A percentile compares a stretch with the other conserved stretches of the same genome.
phyloP scores from a whole-genome alignment of 225 moss, liverwort and hornwort species.

The Takakia lepidozioides region DNA sequence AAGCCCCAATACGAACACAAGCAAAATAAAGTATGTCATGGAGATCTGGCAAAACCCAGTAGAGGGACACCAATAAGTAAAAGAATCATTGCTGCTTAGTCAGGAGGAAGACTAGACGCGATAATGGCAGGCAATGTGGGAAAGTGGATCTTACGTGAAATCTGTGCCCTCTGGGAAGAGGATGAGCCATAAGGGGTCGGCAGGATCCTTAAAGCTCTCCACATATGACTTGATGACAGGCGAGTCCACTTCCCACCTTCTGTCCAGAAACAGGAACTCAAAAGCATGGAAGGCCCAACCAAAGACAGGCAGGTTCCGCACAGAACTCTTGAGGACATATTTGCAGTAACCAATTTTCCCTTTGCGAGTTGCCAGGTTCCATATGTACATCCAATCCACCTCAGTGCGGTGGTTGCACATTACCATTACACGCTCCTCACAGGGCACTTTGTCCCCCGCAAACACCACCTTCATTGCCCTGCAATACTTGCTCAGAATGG shows the following conservation, averaged over 20 bases:
- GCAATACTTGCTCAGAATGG: constrained; percentile 1
- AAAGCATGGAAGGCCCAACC: constrained; percentile 92
- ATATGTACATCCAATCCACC: constrained; percentile 99
- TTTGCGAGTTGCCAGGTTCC: constrained; percentile 86
- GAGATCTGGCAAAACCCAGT: too few relatives aligned
- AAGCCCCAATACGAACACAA: too few relatives aligned
- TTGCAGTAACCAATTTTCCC: constrained; percentile 77
- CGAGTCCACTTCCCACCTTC: constrained; percentile 81
- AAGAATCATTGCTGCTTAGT: too few relatives aligned
- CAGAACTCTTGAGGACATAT: constrained; percentile 82
- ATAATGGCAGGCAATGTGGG: too few relatives aligned
- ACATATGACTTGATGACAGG: constrained; percentile 65
- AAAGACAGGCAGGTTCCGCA: constrained; percentile 83
- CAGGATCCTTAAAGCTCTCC: constrained; percentile 54
- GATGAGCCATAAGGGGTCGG: constrained; percentile 86
- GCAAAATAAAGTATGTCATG: too few relatives aligned
- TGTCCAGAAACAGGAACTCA: constrained; percentile 82
- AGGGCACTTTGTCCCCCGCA: constrained; percentile 72
- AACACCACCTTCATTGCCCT: constrained; percentile 69
- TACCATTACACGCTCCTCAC: constrained; percentile 80
- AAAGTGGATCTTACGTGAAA: constrained; percentile 94
- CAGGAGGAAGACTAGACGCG: too few relatives aligned
- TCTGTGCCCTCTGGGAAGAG: constrained; percentile 98
- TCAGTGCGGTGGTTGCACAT: constrained; percentile 99
- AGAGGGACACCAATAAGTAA: too few relatives aligned